Percentiles rank a stretch among this genome's conserved stretches.
These are phyloP conservation scores for Arthrinium puccinioides DNA, from an alignment of 2,329 filamentous ascomycete species.

Conservation along the genomic window DNA sequence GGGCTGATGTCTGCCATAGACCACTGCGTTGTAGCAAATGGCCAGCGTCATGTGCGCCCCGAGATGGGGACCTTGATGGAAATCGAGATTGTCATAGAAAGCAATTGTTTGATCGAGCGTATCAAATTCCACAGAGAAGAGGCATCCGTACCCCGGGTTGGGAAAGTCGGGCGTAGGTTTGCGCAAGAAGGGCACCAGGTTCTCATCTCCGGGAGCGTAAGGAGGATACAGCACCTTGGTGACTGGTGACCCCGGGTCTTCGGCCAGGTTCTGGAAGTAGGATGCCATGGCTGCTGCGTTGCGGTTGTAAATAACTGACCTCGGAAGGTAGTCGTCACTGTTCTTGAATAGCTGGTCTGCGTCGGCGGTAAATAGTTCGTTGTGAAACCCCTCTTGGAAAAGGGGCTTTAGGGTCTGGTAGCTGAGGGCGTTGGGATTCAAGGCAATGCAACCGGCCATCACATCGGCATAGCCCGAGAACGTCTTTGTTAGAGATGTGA, in stretches of 20 bases:
- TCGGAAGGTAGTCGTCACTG: slow-evolving; percentile 33
- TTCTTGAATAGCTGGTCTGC: slow-evolving; percentile 37
- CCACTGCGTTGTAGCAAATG: slow-evolving; percentile 37
- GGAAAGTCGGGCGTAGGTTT: slow-evolving; percentile 34
- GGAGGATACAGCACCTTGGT: slow-evolving; percentile 36
- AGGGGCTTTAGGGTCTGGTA: slow-evolving; percentile 11
- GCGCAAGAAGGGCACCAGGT: slow-evolving; percentile 22
- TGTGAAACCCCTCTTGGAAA: slow-evolving; percentile 24
- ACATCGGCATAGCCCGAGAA: slow-evolving; percentile 48
- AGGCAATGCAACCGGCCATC: slow-evolving; percentile 14
- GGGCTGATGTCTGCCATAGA: slow-evolving; percentile 31
- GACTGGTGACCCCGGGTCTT: slow-evolving; percentile 27
- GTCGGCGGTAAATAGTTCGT: slow-evolving; percentile 41
- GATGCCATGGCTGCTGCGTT: slow-evolving; percentile 35
- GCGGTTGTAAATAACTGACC: slow-evolving; percentile 30
- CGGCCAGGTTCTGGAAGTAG: slow-evolving; percentile 25
- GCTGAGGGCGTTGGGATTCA: slow-evolving; percentile 12
- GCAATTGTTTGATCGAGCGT: slow-evolving; percentile 28
- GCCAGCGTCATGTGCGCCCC: slow-evolving; percentile 45
- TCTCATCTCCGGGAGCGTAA: slow-evolving; percentile 10
- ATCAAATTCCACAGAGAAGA: slow-evolving; percentile 44
- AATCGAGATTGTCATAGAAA: slow-evolving; percentile 42
- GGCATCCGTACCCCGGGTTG: slow-evolving; percentile 45
- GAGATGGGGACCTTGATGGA: slow-evolving; percentile 46
- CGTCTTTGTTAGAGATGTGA: slow-evolving; percentile 43